Conservation (phyloP, 2,329 filamentous ascomycete species). For the Colletotrichum nymphaeae region DNA sequence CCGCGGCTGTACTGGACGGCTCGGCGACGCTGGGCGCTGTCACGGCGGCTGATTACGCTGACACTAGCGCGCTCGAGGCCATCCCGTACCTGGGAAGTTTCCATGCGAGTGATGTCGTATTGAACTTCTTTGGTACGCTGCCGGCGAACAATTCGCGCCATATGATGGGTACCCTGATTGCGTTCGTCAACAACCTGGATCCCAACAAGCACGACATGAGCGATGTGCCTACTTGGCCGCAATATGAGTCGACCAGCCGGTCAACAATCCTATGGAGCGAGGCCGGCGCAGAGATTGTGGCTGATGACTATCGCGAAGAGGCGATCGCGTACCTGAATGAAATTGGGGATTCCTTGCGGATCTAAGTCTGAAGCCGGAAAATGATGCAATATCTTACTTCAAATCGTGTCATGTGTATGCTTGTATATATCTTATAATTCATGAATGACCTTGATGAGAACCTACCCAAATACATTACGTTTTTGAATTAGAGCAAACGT, state of each 20-base stretch:
- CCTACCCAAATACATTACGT: too few relatives aligned
- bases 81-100: constrained; percentile 79
- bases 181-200: constrained; percentile 77
- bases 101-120: constrained; percentile 76
- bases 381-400: neutral
- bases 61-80: neutral
- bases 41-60: constrained; percentile 64
- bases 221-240: constrained; percentile 41
- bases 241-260: constrained; percentile 43
- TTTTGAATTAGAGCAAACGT: too few relatives aligned
- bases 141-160: constrained; percentile 58
- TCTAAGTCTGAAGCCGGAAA: neutral
- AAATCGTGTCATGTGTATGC: too few relatives aligned
- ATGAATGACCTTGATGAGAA: too few relatives aligned
- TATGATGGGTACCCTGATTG: constrained; percentile 71
- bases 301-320: constrained; percentile 2
- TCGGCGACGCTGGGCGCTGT: constrained; percentile 59
- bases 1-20: constrained; percentile 55
- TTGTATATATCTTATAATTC: too few relatives aligned
- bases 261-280: neutral
- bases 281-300: neutral
- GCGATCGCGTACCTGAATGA: constrained; percentile 3
- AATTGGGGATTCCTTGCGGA: neutral
- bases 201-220: constrained; percentile 64
- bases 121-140: constrained; percentile 65